Evolutionary conservation across 176 grass and related monocot genomes (phyloP), one percentile per base, ranked within the genome.

Genomic region (Phyllostachys edulis): DNA sequence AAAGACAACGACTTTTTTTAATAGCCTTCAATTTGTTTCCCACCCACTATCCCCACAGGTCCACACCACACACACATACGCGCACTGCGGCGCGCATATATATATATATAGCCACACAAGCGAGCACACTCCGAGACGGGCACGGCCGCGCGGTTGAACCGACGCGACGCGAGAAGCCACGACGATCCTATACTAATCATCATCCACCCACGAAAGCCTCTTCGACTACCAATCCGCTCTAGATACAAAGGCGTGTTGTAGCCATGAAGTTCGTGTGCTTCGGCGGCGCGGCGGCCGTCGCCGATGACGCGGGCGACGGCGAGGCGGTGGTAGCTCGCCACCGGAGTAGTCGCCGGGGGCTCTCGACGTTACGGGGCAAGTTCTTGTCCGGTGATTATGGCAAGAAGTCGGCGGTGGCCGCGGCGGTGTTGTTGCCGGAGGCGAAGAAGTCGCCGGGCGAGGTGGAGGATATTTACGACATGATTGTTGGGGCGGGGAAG

Each of bases 231-330:
- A 37, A 36, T 36, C 61, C 20, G 6, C 9, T 17, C 69, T 24
- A 75, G 7, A 75, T 52, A 5, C 50, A 9, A 24, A 21, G 23
- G 39, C 75, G 49, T n/a, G 26, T 0, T 34, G 4, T 20, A 38
- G 78, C 12, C 36, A 82, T 84, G 82, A 84, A 3, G 47, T 37
- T 77, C 67, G 20, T 5, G 79, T 90, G 88, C 84, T 90, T 90
- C 67, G 75, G 80, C 2, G 84, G 57, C 1, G 40, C 49, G 9
- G 74, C 84, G 3, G 78, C 82, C 32, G 82, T 78, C 4, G 68
- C 52, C 39, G 80, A 73, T 21, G 66, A 71, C 21, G 75, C 34
- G 44, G 75, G 11, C 14, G 42, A 18, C 0, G 63, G 24, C 15
- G 72, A 34, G 59, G 63, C 41, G 36, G 38, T 11, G 29, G 63